phyloP scores from a whole-genome alignment of 805 yeast genomes.

The Lipomyces anomalus region DNA sequence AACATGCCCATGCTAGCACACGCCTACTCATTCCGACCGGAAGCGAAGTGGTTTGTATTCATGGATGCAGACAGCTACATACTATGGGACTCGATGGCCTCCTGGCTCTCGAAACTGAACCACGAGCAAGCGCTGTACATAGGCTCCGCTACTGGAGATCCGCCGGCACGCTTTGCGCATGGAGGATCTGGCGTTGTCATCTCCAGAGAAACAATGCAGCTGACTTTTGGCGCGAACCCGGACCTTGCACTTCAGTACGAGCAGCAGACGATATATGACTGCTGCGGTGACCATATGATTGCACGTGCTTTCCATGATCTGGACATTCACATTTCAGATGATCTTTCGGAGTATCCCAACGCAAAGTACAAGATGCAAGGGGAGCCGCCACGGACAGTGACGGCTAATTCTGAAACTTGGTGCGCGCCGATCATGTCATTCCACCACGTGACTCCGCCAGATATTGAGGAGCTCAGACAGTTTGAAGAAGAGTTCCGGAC shows the following conservation, averaged over 20 bases:
- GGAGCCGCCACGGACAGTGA: conserved; percentile 24
- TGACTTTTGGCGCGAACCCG: conserved; percentile 27
- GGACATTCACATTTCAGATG: conserved; percentile 16
- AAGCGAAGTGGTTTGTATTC: conserved; percentile 34
- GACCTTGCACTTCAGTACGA: conserved; percentile 23
- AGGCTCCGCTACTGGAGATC: conserved; percentile 29
- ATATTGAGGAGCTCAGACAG: conserved; percentile 28
- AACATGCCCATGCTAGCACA: conserved; percentile 36
- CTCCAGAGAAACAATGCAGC: conserved; percentile 33
- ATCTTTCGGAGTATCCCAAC: conserved; percentile 11
- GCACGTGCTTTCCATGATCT: conserved; percentile 26
- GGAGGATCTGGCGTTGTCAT: conserved; percentile 37
- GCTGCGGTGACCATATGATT: conserved; percentile 37
- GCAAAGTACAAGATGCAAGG: conserved; percentile 30
- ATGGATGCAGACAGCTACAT: conserved; percentile 36
- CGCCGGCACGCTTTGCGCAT: conserved; percentile 32
- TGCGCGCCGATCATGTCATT: conserved; percentile 32
- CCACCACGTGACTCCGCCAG: conserved; percentile 31
- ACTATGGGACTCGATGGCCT: conserved; percentile 28
- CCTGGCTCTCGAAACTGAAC: conserved; percentile 25
- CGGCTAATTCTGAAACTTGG: conserved; percentile 23
- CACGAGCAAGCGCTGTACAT: conserved; percentile 31
- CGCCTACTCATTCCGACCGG: conserved; percentile 32
- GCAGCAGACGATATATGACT: conserved; percentile 12
- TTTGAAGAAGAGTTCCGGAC: conserved; percentile 30